Percentiles rank a stretch among this genome's conserved stretches.
Conservation (phyloP, 1,284 basidiomycete species). For the Fomes fomentarius region DNA sequence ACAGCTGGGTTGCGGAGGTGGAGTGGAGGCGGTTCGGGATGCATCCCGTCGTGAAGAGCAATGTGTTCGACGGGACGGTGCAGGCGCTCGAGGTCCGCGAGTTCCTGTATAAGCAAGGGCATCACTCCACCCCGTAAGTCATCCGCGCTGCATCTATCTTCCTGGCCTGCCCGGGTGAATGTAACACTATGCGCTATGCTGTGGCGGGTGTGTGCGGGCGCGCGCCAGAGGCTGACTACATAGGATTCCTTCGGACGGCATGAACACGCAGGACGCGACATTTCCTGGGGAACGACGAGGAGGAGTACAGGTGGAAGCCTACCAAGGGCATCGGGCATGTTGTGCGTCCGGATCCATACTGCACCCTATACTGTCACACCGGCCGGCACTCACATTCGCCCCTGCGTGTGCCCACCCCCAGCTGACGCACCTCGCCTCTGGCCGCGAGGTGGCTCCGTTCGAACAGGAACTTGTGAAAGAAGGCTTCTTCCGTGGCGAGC, state of each 20-base stretch:
- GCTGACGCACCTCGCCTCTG: constrained; percentile 41
- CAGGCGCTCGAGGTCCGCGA: constrained; percentile 42
- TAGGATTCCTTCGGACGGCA: too few species aligned
- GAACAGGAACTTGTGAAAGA: constrained; percentile 36
- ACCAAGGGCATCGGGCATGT: constrained; percentile 43
- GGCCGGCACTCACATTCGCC: background rate
- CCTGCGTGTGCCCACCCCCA: constrained; percentile 19
- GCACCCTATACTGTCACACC: background rate
- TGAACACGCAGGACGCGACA: constrained; percentile 43
- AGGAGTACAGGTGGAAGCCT: constrained; percentile 55
- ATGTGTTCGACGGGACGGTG: constrained; percentile 39
- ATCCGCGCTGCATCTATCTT: background rate
- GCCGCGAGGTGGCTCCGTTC: constrained; percentile 46
- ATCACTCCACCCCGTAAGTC: constrained; percentile 49
- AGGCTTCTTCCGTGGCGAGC: constrained; percentile 50
- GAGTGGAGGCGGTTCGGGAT: constrained; percentile 47
- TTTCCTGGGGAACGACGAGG: constrained; percentile 52
- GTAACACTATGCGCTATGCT: too few species aligned
- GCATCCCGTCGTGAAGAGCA: constrained; percentile 47
- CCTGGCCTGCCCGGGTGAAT: too few species aligned
- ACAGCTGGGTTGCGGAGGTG: constrained; percentile 49
- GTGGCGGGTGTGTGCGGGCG: too few species aligned
- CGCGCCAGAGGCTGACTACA: too few species aligned
- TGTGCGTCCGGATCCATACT: too few species aligned
- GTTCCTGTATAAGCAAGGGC: constrained; percentile 46